Conservation (phyloP, 768 basidiomycete species). For the Suillus brevipes region DNA sequence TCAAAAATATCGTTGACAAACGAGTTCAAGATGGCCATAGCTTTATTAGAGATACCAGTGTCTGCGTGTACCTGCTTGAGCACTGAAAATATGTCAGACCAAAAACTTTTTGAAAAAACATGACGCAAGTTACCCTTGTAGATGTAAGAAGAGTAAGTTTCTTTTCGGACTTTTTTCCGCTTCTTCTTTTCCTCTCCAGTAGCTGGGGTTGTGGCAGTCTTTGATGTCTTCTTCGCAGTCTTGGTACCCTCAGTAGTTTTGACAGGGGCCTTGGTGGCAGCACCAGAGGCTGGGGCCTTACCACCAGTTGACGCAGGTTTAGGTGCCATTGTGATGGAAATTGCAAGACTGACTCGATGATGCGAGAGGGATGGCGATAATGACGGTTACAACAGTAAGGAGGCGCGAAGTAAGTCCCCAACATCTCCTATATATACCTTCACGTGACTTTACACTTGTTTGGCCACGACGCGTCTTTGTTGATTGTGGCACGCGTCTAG, state of each 20-base stretch:
- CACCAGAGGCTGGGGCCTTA: conserved; percentile 62
- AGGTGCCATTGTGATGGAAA: conserved; percentile 43
- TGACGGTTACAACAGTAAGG: conserved; percentile 11
- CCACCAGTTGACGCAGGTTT: conserved; percentile 75
- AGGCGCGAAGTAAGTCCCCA: conserved; percentile 10
- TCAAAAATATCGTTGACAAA: conserved; percentile 97
- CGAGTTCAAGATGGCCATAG: conserved; percentile 94
- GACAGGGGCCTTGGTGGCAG: conserved; percentile 65
- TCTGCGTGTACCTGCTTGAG: conserved; percentile 98
- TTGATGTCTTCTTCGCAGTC: conserved; percentile 78
- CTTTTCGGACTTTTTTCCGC: conserved; percentile 82
- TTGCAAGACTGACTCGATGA: neutral
- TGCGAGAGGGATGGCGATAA: conserved; percentile 18
- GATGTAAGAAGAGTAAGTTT: conserved; percentile 92
- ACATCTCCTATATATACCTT: conserved; percentile 36
- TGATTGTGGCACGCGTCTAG: conserved; percentile 23
- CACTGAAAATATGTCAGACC: conserved; percentile 39
- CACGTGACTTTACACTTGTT: conserved; percentile 36
- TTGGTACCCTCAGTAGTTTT: conserved; percentile 56
- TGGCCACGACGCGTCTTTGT: conserved; percentile 41
- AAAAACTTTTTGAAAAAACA: neutral
- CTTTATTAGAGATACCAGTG: conserved; percentile 99
- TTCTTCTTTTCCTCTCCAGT: conserved; percentile 84
- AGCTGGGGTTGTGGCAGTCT: conserved; percentile 50
- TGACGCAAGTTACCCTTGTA: conserved; percentile 66